These are phyloP conservation scores for Saraca asoca DNA, from an alignment of 331 rosid species.

Conservation along the genomic window DNA sequence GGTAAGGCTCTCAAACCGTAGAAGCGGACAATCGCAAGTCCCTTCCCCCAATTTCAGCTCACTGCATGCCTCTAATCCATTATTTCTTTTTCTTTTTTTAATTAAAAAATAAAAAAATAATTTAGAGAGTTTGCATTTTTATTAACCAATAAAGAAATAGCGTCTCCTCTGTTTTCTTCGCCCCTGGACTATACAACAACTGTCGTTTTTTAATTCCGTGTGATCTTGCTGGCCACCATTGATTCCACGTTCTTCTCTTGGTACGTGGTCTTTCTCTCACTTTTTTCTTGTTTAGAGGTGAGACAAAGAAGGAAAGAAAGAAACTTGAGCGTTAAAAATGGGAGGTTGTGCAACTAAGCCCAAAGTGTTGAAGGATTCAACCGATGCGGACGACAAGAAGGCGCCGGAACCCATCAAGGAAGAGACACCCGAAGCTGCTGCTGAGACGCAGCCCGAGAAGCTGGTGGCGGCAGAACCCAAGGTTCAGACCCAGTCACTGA, in stretches of 20 bases:
- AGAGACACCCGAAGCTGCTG: neutral
- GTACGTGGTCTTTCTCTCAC: neutral
- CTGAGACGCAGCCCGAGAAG: neutral
- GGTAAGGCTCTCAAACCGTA: neutral
- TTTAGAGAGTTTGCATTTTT: too few species aligned
- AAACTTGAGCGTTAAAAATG: constrained; percentile 34
- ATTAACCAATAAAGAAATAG: neutral
- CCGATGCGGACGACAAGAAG: constrained; percentile 2
- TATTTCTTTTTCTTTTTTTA: too few species aligned
- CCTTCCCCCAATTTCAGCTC: constrained; percentile 8
- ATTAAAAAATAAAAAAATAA: too few species aligned
- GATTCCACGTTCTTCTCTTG: constrained; percentile 24
- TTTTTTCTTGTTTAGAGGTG: neutral
- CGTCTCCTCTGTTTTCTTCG: constrained; percentile 16
- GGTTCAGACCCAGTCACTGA: too few species aligned
- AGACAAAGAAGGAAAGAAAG: neutral
- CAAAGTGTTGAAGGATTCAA: constrained; percentile 42
- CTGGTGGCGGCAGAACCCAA: neutral
- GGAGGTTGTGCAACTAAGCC: constrained; percentile 82
- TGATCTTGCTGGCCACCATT: neutral
- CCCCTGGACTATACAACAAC: constrained; percentile 13
- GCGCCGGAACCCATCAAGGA: constrained; percentile 44
- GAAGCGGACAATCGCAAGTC: neutral
- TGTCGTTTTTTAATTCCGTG: constrained; percentile 8
- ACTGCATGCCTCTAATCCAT: too few species aligned